A percentile compares a stretch with the other conserved stretches of the same genome.
Conservation (phyloP, 352 stramenopile species). For the Phytophthora multivora region DNA sequence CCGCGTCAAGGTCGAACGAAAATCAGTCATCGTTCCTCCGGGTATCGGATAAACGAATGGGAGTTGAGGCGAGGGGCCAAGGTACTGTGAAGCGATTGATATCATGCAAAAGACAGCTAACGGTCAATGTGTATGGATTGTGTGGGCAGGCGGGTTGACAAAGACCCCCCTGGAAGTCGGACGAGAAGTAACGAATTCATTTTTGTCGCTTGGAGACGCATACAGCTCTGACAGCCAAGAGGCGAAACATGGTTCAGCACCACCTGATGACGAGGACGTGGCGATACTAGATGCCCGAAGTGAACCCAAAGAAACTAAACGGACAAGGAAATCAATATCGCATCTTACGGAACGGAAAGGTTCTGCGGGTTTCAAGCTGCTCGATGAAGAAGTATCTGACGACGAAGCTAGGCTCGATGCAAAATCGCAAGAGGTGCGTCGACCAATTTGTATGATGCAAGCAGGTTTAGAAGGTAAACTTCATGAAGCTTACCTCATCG, state of each 20-base stretch:
- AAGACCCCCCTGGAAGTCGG: too few relatives aligned
- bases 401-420: not conserved
- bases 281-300: not conserved
- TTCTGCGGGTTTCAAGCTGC: not conserved
- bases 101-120: too few relatives aligned
- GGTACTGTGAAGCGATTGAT: too few relatives aligned
- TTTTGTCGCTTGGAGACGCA: not conserved
- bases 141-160: too few relatives aligned
- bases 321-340: too few relatives aligned
- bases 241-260: not conserved
- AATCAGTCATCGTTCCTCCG: too few relatives aligned
- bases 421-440: slow-evolving; percentile 10
- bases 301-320: not conserved
- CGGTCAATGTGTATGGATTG: too few relatives aligned
- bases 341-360: not conserved
- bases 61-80: too few relatives aligned
- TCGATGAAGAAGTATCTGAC: not conserved
- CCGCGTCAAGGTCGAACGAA: too few relatives aligned
- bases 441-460: slow-evolving; percentile 39
- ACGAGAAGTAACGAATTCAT: not conserved
- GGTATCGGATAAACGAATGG: too few relatives aligned
- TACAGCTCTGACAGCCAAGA: slow-evolving; percentile 10
- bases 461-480: slow-evolving; percentile 33
- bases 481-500: not conserved
- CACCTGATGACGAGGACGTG: not conserved